Evolutionary conservation across 805 yeast species (phyloP).

Genomic region (Yarrowia phangngaensis): DNA sequence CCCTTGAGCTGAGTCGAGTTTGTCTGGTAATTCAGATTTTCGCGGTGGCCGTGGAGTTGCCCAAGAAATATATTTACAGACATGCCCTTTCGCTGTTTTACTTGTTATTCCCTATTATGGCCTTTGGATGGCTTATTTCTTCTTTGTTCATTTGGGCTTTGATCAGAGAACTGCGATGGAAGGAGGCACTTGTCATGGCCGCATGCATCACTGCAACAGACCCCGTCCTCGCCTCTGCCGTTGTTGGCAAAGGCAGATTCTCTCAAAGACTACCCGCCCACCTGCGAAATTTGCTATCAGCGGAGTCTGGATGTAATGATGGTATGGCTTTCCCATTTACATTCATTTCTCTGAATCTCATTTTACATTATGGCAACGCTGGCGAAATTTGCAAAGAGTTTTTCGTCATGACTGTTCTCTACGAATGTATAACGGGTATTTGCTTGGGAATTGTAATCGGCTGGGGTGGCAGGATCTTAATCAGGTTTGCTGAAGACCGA

Average conservation of each 20-base stretch:
- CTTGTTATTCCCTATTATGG: conserved; percentile 82
- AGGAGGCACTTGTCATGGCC: conserved; percentile 67
- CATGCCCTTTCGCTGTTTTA: conserved; percentile 77
- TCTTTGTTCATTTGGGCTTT: conserved; percentile 76
- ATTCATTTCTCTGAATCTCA: conserved; percentile 59
- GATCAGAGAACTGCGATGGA: conserved; percentile 67
- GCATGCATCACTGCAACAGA: conserved; percentile 95
- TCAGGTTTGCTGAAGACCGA: conserved; percentile 66
- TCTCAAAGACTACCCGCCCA: conserved; percentile 93
- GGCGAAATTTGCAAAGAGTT: conserved; percentile 73
- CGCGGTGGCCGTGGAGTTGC: conserved; percentile 91
- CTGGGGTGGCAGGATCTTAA: conserved; percentile 61
- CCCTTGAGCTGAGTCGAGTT: conserved; percentile 77
- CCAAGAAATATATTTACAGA: conserved; percentile 77
- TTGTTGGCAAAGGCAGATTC: conserved; percentile 89
- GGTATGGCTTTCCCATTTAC: conserved; percentile 96
- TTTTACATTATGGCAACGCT: conserved; percentile 61
- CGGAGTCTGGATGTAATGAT: conserved; percentile 88
- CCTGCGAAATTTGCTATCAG: conserved; percentile 72
- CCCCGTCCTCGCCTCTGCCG: conserved; percentile 92
- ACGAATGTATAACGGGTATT: conserved; percentile 79
- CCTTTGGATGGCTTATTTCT: conserved; percentile 80
- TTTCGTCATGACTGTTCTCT: conserved; percentile 69
- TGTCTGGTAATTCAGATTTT: conserved; percentile 84
- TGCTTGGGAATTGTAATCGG: conserved; percentile 72